Evolutionary conservation across 371 early-diverging fungal species (phyloP).

Genomic region (Rhizomucor miehei): DNA sequence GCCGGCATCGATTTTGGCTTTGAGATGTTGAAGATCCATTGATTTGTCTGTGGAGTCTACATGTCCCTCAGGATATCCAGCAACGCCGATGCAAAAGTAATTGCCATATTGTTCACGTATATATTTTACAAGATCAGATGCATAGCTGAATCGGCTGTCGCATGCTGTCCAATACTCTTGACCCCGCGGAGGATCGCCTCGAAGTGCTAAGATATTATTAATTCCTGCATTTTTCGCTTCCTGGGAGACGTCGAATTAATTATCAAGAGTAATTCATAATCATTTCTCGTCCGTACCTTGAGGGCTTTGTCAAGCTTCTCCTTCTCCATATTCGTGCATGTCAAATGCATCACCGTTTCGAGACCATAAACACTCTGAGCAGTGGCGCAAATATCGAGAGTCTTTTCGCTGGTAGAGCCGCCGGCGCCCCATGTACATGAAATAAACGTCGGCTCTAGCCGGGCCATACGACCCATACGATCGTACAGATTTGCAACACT

Average conservation of each 20-base stretch:
- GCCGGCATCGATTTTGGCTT: slow-evolving; percentile 87
- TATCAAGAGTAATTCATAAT: not conserved
- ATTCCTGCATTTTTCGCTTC: slow-evolving; percentile 87
- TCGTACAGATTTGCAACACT: slow-evolving; percentile 90
- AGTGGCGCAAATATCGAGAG: slow-evolving; percentile 77
- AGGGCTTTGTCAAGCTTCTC: slow-evolving; percentile 81
- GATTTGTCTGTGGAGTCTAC: slow-evolving; percentile 62
- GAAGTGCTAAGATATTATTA: slow-evolving; percentile 90
- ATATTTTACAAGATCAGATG: slow-evolving; percentile 89
- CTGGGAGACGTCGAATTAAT: slow-evolving; percentile 15
- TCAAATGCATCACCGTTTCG: slow-evolving; percentile 93
- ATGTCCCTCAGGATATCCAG: slow-evolving; percentile 97
- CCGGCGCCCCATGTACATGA: slow-evolving; percentile 98
- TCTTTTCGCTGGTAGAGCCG: slow-evolving; percentile 85
- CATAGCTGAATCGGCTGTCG: slow-evolving; percentile 80
- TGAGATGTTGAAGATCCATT: slow-evolving; percentile 60
- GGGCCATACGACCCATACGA: slow-evolving; percentile 88
- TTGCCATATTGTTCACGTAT: slow-evolving; percentile 85
- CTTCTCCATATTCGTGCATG: slow-evolving; percentile 96
- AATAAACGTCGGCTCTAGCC: slow-evolving; percentile 83
- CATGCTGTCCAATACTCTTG: slow-evolving; percentile 80
- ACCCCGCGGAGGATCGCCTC: slow-evolving; percentile 86
- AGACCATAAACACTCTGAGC: slow-evolving; percentile 85
- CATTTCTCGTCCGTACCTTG: slow-evolving; percentile 25
- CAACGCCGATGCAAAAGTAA: slow-evolving; percentile 95